A percentile compares a stretch with the other conserved stretches of the same genome.
These are phyloP conservation scores for Penicillium cosmopolitanum DNA, from an alignment of 495 filamentous ascomycete species.

Conservation along the genomic window DNA sequence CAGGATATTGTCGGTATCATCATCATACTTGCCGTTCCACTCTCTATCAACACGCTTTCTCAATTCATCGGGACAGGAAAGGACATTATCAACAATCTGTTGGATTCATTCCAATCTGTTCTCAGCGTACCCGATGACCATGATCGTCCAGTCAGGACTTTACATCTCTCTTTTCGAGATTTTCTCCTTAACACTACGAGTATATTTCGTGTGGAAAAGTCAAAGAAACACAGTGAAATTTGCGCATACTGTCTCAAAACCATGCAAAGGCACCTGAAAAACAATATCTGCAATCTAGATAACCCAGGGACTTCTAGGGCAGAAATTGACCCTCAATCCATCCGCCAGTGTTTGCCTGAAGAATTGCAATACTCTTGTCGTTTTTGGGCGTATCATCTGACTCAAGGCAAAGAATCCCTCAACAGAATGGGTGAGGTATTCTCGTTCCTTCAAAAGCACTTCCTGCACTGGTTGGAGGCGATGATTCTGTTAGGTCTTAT, in stretches of 20 bases:
- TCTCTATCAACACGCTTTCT: slow-evolving; percentile 23
- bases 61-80: too few relatives aligned
- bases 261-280: too few relatives aligned
- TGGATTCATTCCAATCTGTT: slow-evolving; percentile 30
- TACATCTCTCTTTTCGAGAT: slow-evolving; percentile 35
- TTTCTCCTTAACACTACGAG: slow-evolving; percentile 16
- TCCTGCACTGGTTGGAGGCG: slow-evolving; percentile 16
- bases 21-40: slow-evolving; percentile 27
- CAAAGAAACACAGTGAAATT: too few relatives aligned
- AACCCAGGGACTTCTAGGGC: too few relatives aligned
- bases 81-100: too few relatives aligned
- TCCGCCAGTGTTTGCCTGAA: slow-evolving; percentile 21
- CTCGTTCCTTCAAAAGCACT: neutral
- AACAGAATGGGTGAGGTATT: neutral
- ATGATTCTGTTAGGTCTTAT: slow-evolving; percentile 33
- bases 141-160: slow-evolving; percentile 14
- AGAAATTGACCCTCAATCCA: too few relatives aligned
- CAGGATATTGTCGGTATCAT: slow-evolving; percentile 22
- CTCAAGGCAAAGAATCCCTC: neutral
- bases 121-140: slow-evolving; percentile 27
- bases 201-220: too few relatives aligned
- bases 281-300: too few relatives aligned
- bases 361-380: slow-evolving; percentile 47
- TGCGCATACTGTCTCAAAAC: too few relatives aligned
- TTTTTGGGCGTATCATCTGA: slow-evolving; percentile 32